phyloP scores from a whole-genome alignment of 768 basidiomycete genomes.

The Auriscalpium orientale region DNA sequence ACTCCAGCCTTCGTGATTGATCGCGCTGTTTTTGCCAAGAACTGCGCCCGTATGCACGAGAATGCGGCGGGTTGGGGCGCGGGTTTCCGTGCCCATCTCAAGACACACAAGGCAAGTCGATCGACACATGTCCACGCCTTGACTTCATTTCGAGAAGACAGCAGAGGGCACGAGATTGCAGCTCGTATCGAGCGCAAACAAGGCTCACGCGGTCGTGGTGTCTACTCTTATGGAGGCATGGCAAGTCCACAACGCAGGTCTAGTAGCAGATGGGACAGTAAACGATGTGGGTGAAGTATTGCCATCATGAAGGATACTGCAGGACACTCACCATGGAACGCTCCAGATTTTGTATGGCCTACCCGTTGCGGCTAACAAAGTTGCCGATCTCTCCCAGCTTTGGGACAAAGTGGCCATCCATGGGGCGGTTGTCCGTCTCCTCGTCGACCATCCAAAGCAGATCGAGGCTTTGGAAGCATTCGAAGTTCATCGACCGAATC shows the following conservation, averaged over 20 bases:
- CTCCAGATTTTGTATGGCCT: slow-evolving; percentile 76
- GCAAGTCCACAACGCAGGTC: slow-evolving; percentile 57
- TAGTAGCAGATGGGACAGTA: slow-evolving; percentile 64
- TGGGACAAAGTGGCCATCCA: slow-evolving; percentile 45
- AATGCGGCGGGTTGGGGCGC: slow-evolving; percentile 62
- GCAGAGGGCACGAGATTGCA: slow-evolving; percentile 69
- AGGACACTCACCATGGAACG: neutral
- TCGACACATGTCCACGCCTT: too few species aligned
- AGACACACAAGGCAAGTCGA: slow-evolving; percentile 63
- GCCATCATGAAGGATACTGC: neutral
- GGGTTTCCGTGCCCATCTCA: slow-evolving; percentile 74
- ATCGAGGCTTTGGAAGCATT: slow-evolving; percentile 55
- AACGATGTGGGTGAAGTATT: slow-evolving; percentile 43
- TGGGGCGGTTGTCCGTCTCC: slow-evolving; percentile 56
- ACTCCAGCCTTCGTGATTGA: slow-evolving; percentile 80
- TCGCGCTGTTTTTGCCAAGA: slow-evolving; percentile 59
- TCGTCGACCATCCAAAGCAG: slow-evolving; percentile 75
- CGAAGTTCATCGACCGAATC: slow-evolving; percentile 33
- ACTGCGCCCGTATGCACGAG: slow-evolving; percentile 67
- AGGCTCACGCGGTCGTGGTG: slow-evolving; percentile 58
- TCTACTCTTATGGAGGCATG: slow-evolving; percentile 84
- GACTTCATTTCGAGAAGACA: slow-evolving; percentile 33
- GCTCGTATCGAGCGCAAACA: slow-evolving; percentile 44
- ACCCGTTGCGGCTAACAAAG: slow-evolving; percentile 62
- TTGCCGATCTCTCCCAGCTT: slow-evolving; percentile 58